Evolutionary conservation across 352 stramenopile species (phyloP).

Genomic region (Phytophthora melonis): DNA sequence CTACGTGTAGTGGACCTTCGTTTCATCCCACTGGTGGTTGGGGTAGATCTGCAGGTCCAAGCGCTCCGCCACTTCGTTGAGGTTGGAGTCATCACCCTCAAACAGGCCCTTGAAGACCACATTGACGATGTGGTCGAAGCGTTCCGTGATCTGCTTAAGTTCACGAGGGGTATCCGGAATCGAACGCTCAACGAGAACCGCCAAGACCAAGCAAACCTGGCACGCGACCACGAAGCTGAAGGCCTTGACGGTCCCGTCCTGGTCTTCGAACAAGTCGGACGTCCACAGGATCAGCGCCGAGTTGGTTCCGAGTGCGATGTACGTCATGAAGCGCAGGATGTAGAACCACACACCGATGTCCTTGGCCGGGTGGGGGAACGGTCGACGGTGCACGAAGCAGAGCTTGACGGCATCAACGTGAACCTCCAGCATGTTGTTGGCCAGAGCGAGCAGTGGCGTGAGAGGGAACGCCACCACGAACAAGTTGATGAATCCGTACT

Average conservation of each 20-base stretch:
- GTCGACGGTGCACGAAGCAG: conserved; percentile 78
- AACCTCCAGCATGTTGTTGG: conserved; percentile 93
- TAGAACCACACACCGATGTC: conserved; percentile 95
- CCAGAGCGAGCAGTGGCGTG: conserved; percentile 89
- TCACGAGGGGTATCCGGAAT: conserved; percentile 70
- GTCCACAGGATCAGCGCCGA: conserved; percentile 83
- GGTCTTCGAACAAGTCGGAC: conserved; percentile 71
- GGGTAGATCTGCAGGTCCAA: conserved; percentile 80
- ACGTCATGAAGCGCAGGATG: conserved; percentile 85
- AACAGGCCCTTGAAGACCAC: conserved; percentile 81
- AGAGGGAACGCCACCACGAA: conserved; percentile 95
- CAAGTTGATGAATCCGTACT: conserved; percentile 96
- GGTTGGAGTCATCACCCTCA: conserved; percentile 69
- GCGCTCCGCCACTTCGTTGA: conserved; percentile 78
- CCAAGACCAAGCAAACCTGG: conserved; percentile 75
- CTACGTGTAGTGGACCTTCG: conserved; percentile 38
- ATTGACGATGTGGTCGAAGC: conserved; percentile 79
- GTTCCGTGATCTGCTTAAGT: conserved; percentile 62
- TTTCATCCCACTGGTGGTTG: conserved; percentile 73
- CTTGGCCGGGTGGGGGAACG: conserved; percentile 82
- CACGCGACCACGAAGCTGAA: conserved; percentile 80
- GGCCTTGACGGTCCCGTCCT: conserved; percentile 53
- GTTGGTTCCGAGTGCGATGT: conserved; percentile 83
- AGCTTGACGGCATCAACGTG: conserved; percentile 91
- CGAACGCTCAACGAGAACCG: conserved; percentile 63